These are phyloP conservation scores for Gloeostereum incarnatum DNA, from an alignment of 768 basidiomycete species.

Conservation along the genomic window DNA sequence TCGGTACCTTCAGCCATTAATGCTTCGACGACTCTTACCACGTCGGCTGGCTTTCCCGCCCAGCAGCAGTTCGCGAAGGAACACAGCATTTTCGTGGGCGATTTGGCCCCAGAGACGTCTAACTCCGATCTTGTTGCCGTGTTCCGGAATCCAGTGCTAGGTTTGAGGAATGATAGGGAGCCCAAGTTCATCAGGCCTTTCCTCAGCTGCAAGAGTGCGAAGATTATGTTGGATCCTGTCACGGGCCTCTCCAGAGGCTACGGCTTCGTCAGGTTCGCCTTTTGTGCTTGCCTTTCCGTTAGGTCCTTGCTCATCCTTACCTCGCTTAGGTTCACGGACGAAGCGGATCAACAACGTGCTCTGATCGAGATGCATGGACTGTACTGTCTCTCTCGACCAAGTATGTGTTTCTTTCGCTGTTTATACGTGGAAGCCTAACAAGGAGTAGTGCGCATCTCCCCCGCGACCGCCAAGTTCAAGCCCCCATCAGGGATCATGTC, in stretches of 20 bases:
- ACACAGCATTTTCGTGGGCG: constrained; percentile 92
- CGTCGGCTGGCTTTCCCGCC: constrained; percentile 9
- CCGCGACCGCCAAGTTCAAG: constrained; percentile 84
- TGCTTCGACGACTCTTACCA: constrained; percentile 10
- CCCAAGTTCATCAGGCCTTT: constrained; percentile 87
- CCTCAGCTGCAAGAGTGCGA: constrained; percentile 88
- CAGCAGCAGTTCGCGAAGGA: constrained; percentile 69
- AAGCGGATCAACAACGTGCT: constrained; percentile 82
- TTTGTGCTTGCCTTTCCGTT: constrained; percentile 5
- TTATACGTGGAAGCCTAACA: constrained; percentile 16
- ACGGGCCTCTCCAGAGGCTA: constrained; percentile 88
- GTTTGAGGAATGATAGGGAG: constrained; percentile 76
- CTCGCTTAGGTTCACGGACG: constrained; percentile 68
- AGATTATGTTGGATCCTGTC: constrained; percentile 89
- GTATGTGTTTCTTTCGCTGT: constrained; percentile 33
- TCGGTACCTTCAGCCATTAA: constrained; percentile 24
- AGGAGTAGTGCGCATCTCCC: constrained; percentile 77
- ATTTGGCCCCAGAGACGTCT: constrained; percentile 86
- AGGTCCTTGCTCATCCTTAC: constrained; percentile 8
- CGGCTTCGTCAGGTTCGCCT: constrained; percentile 76
- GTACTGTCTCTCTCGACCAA: constrained; percentile 83
- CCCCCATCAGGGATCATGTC: constrained; percentile 32
- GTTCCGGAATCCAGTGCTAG: constrained; percentile 83
- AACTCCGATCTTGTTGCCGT: constrained; percentile 95
- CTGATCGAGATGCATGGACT: constrained; percentile 88